Conservation (phyloP, 148 eudicot species). For the Fagopyrum tataricum region DNA sequence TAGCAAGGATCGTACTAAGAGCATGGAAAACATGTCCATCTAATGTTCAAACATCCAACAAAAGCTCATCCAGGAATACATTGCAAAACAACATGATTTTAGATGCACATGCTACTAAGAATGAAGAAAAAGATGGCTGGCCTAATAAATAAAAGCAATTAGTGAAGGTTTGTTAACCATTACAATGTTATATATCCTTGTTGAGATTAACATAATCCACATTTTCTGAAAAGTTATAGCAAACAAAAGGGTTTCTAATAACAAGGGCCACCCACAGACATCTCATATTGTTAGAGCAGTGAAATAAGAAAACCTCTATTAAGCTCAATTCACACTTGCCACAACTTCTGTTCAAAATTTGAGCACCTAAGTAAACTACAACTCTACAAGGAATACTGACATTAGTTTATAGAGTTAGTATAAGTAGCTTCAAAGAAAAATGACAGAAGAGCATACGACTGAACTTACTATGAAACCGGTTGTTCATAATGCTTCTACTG, state of each 20-base stretch:
- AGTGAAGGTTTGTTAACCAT: not conserved
- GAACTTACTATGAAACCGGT: not conserved
- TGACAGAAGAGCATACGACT: not conserved
- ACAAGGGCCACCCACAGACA: too few species aligned
- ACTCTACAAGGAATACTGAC: not conserved
- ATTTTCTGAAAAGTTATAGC: too few species aligned
- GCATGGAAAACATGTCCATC: not conserved
- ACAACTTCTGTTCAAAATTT: not conserved
- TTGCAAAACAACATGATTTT: not conserved
- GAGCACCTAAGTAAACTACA: not conserved
- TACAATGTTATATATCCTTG: not conserved
- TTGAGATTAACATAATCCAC: not conserved
- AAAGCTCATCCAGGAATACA: constrained; percentile 33
- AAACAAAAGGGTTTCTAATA: too few species aligned
- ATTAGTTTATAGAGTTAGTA: not conserved
- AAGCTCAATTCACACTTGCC: too few species aligned
- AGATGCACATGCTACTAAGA: not conserved
- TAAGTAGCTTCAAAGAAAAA: not conserved
- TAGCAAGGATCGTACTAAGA: not conserved
- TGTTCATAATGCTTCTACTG: too few species aligned
- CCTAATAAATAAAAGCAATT: not conserved
- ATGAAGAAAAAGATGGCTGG: not conserved
- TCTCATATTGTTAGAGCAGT: too few species aligned
- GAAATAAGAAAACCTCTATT: too few species aligned
- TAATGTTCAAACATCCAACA: not conserved